A percentile compares a stretch with the other conserved stretches of the same genome.
Conservation (phyloP, 2,329 filamentous ascomycete genomes). For the Hymenoscyphus fructigenus region DNA sequence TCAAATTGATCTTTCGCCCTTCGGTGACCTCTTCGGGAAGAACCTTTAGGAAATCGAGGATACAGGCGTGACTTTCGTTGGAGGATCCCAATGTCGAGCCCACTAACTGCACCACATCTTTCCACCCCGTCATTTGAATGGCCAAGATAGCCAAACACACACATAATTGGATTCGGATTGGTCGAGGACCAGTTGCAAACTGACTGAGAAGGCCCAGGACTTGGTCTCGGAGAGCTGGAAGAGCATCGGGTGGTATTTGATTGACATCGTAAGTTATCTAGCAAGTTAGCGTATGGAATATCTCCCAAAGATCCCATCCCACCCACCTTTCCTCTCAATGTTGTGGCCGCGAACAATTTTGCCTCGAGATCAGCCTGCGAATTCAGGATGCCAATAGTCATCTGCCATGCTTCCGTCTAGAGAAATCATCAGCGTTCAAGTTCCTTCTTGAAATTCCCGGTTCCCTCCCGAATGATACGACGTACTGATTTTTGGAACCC, state of each 20-base stretch:
- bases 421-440: slow-evolving; percentile 25
- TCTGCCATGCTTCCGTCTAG: slow-evolving; percentile 86
- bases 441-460: not conserved
- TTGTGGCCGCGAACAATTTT: slow-evolving; percentile 94
- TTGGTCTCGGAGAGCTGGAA: slow-evolving; percentile 77
- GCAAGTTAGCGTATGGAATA: slow-evolving; percentile 23
- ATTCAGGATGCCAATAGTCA: slow-evolving; percentile 82
- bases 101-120: slow-evolving; percentile 82
- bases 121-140: slow-evolving; percentile 95
- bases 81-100: slow-evolving; percentile 75
- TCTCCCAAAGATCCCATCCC: slow-evolving; percentile 1
- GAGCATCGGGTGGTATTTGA: slow-evolving; percentile 75
- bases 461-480: not conserved
- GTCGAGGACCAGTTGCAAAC: slow-evolving; percentile 79
- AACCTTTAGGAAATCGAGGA: slow-evolving; percentile 94
- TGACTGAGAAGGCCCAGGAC: slow-evolving; percentile 77
- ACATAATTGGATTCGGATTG: slow-evolving; percentile 86
- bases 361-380: slow-evolving; percentile 78
- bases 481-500: slow-evolving; percentile 95
- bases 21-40: slow-evolving; percentile 98
- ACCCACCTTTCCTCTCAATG: slow-evolving; percentile 92
- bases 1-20: slow-evolving; percentile 98
- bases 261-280: slow-evolving; percentile 96
- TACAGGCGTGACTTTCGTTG: slow-evolving; percentile 76
- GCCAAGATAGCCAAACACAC: slow-evolving; percentile 93